Evolutionary conservation across 179 eudicot species (phyloP).

Genomic region (Beta macrorhiza): DNA sequence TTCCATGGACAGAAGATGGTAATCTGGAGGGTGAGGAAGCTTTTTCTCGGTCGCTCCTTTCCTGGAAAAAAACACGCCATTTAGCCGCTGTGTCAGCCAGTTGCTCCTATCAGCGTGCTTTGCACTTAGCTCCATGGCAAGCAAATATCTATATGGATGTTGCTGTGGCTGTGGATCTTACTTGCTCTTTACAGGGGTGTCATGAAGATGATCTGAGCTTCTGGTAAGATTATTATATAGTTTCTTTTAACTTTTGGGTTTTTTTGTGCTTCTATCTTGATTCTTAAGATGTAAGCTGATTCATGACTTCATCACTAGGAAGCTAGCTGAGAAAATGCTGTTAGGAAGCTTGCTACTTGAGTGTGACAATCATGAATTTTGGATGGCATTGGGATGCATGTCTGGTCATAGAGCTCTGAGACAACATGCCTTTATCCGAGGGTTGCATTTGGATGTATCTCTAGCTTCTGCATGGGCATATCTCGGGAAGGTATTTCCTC

Average conservation of each 20-base stretch:
- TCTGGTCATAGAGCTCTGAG: slow-evolving; percentile 61
- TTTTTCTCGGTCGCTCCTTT: slow-evolving; percentile 54
- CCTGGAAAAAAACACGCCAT: slow-evolving; percentile 65
- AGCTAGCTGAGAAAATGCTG: slow-evolving; percentile 85
- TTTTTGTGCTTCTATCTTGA: background rate
- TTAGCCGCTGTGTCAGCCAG: slow-evolving; percentile 60
- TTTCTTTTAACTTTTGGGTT: background rate
- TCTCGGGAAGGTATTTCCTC: slow-evolving; percentile 82
- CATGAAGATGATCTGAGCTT: slow-evolving; percentile 34
- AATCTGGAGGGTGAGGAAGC: slow-evolving; percentile 46
- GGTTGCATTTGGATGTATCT: slow-evolving; percentile 84
- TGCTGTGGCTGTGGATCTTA: slow-evolving; percentile 66
- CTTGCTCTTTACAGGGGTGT: slow-evolving; percentile 45
- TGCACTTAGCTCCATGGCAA: slow-evolving; percentile 92
- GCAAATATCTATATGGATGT: slow-evolving; percentile 86
- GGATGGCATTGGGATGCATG: slow-evolving; percentile 87
- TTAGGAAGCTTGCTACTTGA: slow-evolving; percentile 88
- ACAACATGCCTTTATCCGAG: slow-evolving; percentile 90
- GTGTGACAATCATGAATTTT: slow-evolving; percentile 76
- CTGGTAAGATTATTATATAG: slow-evolving; percentile 47
- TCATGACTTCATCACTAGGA: slow-evolving; percentile 49
- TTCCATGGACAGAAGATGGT: slow-evolving; percentile 77
- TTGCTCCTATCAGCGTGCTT: slow-evolving; percentile 85
- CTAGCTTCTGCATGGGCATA: slow-evolving; percentile 98
- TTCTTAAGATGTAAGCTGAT: slow-evolving; percentile 4